Conservation (phyloP, 768 basidiomycete genomes). For the Tricholoma matsutake region DNA sequence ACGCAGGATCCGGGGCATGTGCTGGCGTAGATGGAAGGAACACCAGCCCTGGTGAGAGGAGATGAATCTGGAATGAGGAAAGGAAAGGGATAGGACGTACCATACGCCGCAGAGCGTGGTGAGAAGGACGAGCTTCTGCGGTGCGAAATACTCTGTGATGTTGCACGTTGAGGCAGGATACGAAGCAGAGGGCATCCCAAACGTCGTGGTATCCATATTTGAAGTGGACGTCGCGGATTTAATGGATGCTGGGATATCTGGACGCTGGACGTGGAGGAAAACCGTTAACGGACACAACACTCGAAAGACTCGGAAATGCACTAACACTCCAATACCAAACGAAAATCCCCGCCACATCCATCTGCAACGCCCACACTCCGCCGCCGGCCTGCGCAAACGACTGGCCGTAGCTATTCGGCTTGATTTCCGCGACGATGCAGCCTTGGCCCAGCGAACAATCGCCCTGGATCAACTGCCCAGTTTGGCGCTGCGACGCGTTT, state of each 20-base stretch:
- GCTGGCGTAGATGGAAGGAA: conserved; percentile 36
- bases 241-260: conserved; percentile 40
- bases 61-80: not conserved
- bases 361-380: conserved; percentile 62
- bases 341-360: conserved; percentile 46
- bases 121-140: conserved; percentile 65
- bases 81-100: conserved; percentile 15
- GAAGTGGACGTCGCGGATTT: conserved; percentile 31
- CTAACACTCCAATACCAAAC: conserved; percentile 27
- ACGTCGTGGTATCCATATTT: conserved; percentile 38
- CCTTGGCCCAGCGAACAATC: conserved; percentile 35
- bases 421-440: conserved; percentile 43
- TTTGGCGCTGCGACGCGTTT: conserved; percentile 24
- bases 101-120: conserved; percentile 62
- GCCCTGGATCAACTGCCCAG: conserved; percentile 23
- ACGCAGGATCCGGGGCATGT: conserved; percentile 45
- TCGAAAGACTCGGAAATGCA: not conserved
- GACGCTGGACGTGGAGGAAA: conserved; percentile 27
- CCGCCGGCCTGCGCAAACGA: conserved; percentile 51
- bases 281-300: not conserved
- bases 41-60: conserved; percentile 37
- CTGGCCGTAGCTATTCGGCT: conserved; percentile 43
- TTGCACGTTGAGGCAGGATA: conserved; percentile 58
- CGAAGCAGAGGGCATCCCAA: conserved; percentile 63
- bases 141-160: conserved; percentile 51